A percentile compares a stretch with the other conserved stretches of the same genome.
These are phyloP conservation scores for Aureobasidium sp. DNA, from an alignment of 2,329 filamentous ascomycete genomes.

Conservation along the genomic window DNA sequence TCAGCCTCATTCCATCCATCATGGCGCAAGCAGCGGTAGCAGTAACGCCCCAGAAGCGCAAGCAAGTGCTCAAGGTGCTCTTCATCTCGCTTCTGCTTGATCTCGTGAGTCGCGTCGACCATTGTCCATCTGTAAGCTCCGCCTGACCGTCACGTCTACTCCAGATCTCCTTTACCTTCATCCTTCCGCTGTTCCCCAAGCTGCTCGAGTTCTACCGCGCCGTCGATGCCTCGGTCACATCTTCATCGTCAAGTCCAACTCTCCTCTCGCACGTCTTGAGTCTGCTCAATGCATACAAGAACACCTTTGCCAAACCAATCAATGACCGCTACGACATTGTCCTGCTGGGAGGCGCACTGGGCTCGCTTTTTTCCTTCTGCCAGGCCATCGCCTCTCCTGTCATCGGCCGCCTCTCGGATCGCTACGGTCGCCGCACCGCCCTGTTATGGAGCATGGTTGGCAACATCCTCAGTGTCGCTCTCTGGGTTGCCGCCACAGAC, in stretches of 20 bases:
- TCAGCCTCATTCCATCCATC: not conserved
- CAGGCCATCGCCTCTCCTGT: constrained; percentile 89
- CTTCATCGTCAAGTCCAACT: constrained; percentile 43
- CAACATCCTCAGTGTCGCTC: constrained; percentile 84
- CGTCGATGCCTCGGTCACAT: constrained; percentile 55
- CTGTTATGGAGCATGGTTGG: constrained; percentile 87
- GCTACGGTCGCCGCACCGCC: constrained; percentile 77
- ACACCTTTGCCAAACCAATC: constrained; percentile 83
- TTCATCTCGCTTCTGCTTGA: constrained; percentile 86
- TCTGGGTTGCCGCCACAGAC: constrained; percentile 90
- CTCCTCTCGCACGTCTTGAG: constrained; percentile 71
- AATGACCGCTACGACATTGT: constrained; percentile 97
- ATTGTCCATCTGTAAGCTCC: not conserved
- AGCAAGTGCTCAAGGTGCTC: constrained; percentile 77
- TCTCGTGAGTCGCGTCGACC: constrained; percentile 43
- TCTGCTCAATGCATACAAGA: constrained; percentile 90
- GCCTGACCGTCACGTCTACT: constrained; percentile 41
- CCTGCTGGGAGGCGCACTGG: constrained; percentile 83
- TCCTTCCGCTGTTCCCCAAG: constrained; percentile 90
- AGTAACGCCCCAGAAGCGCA: constrained; percentile 44
- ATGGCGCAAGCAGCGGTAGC: constrained; percentile 7
- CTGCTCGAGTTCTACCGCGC: constrained; percentile 94
- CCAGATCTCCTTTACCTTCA: constrained; percentile 97
- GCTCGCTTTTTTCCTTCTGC: constrained; percentile 86
- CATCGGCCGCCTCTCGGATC: constrained; percentile 83